These are phyloP conservation scores for Rhizodiscina lignyota DNA, from an alignment of 495 filamentous ascomycete species.

Conservation along the genomic window DNA sequence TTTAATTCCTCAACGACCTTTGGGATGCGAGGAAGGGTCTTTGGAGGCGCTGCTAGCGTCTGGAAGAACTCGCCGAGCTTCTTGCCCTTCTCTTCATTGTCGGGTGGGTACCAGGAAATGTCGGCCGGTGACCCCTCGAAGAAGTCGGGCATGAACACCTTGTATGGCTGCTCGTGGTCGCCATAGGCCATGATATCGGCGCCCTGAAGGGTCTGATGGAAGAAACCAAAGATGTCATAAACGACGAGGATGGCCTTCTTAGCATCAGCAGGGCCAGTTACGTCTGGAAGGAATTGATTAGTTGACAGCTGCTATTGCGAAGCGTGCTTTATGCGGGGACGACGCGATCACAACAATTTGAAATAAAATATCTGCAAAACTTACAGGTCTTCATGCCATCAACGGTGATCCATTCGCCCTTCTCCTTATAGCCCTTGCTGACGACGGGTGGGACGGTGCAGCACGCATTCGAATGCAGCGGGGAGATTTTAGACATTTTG, in stretches of 20 bases:
- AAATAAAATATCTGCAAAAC: slow-evolving; percentile 8
- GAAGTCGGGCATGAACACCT: slow-evolving; percentile 55
- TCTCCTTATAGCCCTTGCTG: slow-evolving; percentile 37
- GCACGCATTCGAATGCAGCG: too few relatives aligned
- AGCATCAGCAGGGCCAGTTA: slow-evolving; percentile 40
- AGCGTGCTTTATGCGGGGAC: too few relatives aligned
- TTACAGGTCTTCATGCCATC: slow-evolving; percentile 46
- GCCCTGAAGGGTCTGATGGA: slow-evolving; percentile 49
- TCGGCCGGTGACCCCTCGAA: slow-evolving; percentile 42
- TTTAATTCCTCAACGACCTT: slow-evolving; percentile 37
- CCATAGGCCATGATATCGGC: slow-evolving; percentile 51
- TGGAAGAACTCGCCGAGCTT: slow-evolving; percentile 59
- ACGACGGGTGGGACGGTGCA: slow-evolving; percentile 39
- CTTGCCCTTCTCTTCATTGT: slow-evolving; percentile 63
- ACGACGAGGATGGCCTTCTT: slow-evolving; percentile 43
- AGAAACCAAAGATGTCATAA: slow-evolving; percentile 61
- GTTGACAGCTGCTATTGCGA: background rate
- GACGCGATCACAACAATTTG: background rate
- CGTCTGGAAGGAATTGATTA: slow-evolving; percentile 25
- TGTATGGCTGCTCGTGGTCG: slow-evolving; percentile 36
- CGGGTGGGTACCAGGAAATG: slow-evolving; percentile 54
- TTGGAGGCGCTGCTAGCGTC: slow-evolving; percentile 42
- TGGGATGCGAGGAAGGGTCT: slow-evolving; percentile 45
- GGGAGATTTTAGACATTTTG: too few relatives aligned
- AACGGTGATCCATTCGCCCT: slow-evolving; percentile 43